Conservation (phyloP, 2,329 filamentous ascomycete genomes). For the Podosphaera leucotricha region DNA sequence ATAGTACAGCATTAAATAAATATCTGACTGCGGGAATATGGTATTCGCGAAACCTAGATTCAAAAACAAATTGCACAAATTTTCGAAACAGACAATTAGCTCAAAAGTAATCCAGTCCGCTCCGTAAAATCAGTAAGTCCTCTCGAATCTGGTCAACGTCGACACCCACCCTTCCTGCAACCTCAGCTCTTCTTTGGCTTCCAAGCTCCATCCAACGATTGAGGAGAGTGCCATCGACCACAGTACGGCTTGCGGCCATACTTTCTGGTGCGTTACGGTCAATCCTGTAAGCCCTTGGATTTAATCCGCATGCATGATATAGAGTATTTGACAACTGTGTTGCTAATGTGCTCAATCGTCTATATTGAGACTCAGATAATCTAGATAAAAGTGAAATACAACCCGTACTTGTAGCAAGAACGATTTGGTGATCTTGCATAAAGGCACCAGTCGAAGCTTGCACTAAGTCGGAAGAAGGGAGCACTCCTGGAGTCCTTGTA, state of each 20-base stretch:
- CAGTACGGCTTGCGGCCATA: conserved; percentile 21
- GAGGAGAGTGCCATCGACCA: conserved; percentile 55
- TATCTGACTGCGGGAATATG: too few relatives aligned
- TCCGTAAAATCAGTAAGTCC: conserved; percentile 40
- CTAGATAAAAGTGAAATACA: conserved; percentile 55
- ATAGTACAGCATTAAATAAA: too few relatives aligned
- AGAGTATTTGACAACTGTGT: conserved; percentile 58
- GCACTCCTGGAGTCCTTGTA: conserved; percentile 26
- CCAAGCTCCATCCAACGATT: conserved; percentile 54
- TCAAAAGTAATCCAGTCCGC: conserved; percentile 19
- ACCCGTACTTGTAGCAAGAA: conserved; percentile 55
- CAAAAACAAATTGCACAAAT: too few relatives aligned
- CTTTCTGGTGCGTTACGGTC: conserved; percentile 25
- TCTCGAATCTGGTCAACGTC: conserved; percentile 42
- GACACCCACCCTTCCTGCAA: conserved; percentile 48
- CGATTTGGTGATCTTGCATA: conserved; percentile 24
- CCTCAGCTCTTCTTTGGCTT: conserved; percentile 45
- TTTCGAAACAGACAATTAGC: background rate
- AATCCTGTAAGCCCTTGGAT: conserved; percentile 56
- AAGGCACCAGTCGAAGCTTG: conserved; percentile 10
- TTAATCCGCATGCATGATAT: conserved; percentile 55
- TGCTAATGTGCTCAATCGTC: conserved; percentile 58
- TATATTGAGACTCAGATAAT: conserved; percentile 57
- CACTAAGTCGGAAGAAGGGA: conserved; percentile 18
- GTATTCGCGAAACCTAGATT: too few relatives aligned